A percentile compares a stretch with the other conserved stretches of the same genome.
Evolutionary conservation across 2,329 filamentous ascomycete species (phyloP).

Genomic region (Diaporthe aspalathi): DNA sequence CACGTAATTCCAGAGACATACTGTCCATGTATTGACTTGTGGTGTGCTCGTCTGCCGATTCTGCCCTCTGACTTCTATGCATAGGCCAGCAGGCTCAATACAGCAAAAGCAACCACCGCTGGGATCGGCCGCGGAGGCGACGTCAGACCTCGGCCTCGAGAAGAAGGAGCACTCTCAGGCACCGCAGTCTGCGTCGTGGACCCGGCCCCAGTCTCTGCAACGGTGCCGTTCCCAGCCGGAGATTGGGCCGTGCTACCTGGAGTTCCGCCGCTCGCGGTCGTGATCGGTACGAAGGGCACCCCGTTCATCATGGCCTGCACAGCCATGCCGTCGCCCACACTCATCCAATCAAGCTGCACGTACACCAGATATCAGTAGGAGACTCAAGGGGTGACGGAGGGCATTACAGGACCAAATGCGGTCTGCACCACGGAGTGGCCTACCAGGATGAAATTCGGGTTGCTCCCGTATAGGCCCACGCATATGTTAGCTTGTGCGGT

Average conservation of each 20-base stretch:
- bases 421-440: slow-evolving; percentile 1
- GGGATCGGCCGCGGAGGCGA: background rate
- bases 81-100: background rate
- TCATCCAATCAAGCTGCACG: slow-evolving; percentile 36
- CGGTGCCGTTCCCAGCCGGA: background rate
- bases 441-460: slow-evolving; percentile 51
- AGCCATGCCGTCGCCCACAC: slow-evolving; percentile 34
- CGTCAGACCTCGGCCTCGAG: background rate
- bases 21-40: background rate
- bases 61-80: background rate
- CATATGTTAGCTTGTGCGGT: slow-evolving; percentile 55
- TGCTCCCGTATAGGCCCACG: slow-evolving; percentile 45
- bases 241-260: background rate
- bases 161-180: background rate
- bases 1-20: background rate
- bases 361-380: background rate
- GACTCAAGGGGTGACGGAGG: background rate
- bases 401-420: too few relatives aligned
- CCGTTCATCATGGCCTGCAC: slow-evolving; percentile 36
- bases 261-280: slow-evolving; percentile 1
- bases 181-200: background rate
- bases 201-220: background rate
- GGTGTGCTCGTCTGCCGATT: background rate
- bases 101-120: background rate
- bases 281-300: slow-evolving; percentile 6